Evolutionary conservation across 1,139 yeast genomes (phyloP).

Genomic region (Sugiyamaella castrensis): DNA sequence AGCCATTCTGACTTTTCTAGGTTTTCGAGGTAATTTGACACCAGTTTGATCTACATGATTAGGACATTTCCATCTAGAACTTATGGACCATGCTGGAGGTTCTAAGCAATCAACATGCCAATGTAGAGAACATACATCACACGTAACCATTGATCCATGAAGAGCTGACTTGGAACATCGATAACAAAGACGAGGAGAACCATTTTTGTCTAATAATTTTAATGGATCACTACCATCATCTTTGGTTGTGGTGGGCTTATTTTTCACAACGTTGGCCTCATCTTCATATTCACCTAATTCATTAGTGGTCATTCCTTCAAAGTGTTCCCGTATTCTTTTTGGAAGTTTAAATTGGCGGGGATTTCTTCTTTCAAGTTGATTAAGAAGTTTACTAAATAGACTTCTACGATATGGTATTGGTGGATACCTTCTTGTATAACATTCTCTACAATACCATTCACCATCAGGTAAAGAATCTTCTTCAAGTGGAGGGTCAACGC

Average conservation of each 20-base stretch:
- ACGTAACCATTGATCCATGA: constrained; percentile 56
- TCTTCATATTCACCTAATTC: constrained; percentile 70
- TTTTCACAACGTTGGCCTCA: constrained; percentile 41
- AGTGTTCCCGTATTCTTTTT: constrained; percentile 62
- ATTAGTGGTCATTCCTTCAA: constrained; percentile 68
- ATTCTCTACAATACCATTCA: constrained; percentile 85
- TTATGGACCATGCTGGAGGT: constrained; percentile 79
- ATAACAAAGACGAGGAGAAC: constrained; percentile 66
- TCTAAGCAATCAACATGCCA: constrained; percentile 92
- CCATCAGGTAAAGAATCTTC: constrained; percentile 75
- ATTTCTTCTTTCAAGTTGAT: constrained; percentile 55
- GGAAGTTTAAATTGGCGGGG: constrained; percentile 79
- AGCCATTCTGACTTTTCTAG: constrained; percentile 52
- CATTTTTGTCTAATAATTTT: constrained; percentile 59
- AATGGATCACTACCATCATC: constrained; percentile 61
- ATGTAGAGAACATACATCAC: constrained; percentile 82
- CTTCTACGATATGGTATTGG: constrained; percentile 36
- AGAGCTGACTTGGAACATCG: constrained; percentile 72
- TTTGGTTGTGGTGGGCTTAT: constrained; percentile 40
- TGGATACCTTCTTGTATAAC: constrained; percentile 42
- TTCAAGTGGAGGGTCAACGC: constrained; percentile 87
- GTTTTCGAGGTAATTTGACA: constrained; percentile 45
- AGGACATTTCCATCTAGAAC: constrained; percentile 92
- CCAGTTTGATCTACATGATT: constrained; percentile 68
- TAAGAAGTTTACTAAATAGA: constrained; percentile 62